Evolutionary conservation across 2,329 filamentous ascomycete species (phyloP).

Genomic region (Stemphylium beticola): DNA sequence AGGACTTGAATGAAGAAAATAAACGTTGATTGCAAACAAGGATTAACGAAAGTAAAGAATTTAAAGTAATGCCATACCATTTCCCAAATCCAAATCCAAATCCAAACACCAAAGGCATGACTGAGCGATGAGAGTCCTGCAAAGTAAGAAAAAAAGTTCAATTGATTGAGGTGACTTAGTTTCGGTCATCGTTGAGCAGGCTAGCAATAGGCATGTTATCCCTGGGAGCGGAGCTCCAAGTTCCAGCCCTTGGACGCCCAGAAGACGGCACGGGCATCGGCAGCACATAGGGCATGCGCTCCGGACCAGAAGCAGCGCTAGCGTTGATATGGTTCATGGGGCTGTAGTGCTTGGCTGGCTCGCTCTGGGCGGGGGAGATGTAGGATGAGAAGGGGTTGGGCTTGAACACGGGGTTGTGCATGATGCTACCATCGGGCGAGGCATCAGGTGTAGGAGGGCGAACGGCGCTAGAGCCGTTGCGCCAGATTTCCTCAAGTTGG

Average conservation of each 20-base stretch:
- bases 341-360: slow-evolving; percentile 42
- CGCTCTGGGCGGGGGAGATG: slow-evolving; percentile 36
- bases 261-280: slow-evolving; percentile 47
- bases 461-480: slow-evolving; percentile 37
- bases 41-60: slow-evolving; percentile 36
- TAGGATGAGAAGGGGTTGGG: slow-evolving; percentile 40
- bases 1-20: not conserved
- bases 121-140: not conserved
- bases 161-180: slow-evolving; percentile 12
- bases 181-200: slow-evolving; percentile 49
- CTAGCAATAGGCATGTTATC: slow-evolving; percentile 50
- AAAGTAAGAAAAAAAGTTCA: slow-evolving; percentile 5
- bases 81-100: slow-evolving; percentile 2
- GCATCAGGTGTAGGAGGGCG: slow-evolving; percentile 49
- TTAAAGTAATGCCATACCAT: not conserved
- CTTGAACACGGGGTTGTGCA: slow-evolving; percentile 42
- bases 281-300: slow-evolving; percentile 46
- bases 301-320: slow-evolving; percentile 41
- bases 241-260: slow-evolving; percentile 39
- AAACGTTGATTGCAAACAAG: slow-evolving; percentile 11
- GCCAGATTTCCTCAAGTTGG: slow-evolving; percentile 74
- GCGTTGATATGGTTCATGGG: slow-evolving; percentile 38
- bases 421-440: slow-evolving; percentile 48
- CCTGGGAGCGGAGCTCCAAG: slow-evolving; percentile 46
- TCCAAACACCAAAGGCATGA: slow-evolving; percentile 2